Percentiles rank a stretch among this genome's conserved stretches.
phyloP scores from a whole-genome alignment of 2,329 filamentous ascomycete genomes.

The Fusarium globosum region DNA sequence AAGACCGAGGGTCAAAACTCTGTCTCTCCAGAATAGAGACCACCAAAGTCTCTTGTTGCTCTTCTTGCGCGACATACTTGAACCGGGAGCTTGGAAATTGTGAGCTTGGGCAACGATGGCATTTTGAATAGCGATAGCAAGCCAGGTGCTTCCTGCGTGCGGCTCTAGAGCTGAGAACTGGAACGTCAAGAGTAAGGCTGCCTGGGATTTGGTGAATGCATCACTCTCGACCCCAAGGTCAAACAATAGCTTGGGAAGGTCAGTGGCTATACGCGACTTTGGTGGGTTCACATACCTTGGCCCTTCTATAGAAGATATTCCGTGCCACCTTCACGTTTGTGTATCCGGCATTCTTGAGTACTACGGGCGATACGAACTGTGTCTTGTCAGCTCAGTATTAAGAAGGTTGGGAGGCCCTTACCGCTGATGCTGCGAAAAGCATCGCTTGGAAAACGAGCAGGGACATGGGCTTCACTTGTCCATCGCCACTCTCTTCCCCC shows the following conservation, averaged over 20 bases:
- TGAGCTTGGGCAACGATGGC: slow-evolving; percentile 28
- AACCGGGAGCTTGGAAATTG: slow-evolving; percentile 12
- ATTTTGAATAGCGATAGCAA: slow-evolving; percentile 28
- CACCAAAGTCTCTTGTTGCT: slow-evolving; percentile 23
- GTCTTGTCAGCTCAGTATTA: not conserved
- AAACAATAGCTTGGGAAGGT: slow-evolving; percentile 8
- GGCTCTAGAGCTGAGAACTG: slow-evolving; percentile 33
- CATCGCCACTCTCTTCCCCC: not conserved
- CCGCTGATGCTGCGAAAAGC: slow-evolving; percentile 33
- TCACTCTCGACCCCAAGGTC: slow-evolving; percentile 26
- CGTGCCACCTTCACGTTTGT: slow-evolving; percentile 27
- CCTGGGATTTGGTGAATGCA: slow-evolving; percentile 25
- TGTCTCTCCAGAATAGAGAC: slow-evolving; percentile 22
- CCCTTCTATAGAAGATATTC: slow-evolving; percentile 31
- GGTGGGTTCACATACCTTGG: not conserved
- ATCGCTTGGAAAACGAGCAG: slow-evolving; percentile 25
- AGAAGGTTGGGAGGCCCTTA: not conserved
- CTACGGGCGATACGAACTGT: slow-evolving; percentile 28
- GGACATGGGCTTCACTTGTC: not conserved
- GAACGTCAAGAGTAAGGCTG: slow-evolving; percentile 27
- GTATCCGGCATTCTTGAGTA: slow-evolving; percentile 34
- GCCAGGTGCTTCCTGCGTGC: slow-evolving; percentile 32
- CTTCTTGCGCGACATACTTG: not conserved
- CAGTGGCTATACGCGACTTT: rapidly evolving
- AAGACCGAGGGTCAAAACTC: slow-evolving; percentile 1